Percentiles rank a stretch among this genome's conserved stretches.
Evolutionary conservation across 495 filamentous ascomycete genomes (phyloP).

Genomic region (Cercophora samala): DNA sequence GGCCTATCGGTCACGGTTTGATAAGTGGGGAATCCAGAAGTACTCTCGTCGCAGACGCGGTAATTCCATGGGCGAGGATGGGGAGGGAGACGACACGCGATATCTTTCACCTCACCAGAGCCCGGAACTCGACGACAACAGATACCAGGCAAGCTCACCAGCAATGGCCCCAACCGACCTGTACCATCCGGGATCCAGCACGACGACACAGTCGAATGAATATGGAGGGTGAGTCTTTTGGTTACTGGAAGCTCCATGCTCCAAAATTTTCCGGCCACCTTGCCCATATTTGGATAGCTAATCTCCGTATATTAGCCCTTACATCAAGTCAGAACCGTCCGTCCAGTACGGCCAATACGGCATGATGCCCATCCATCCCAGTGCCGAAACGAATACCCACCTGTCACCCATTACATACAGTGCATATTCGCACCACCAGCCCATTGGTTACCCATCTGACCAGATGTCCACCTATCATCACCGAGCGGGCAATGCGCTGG

Average conservation of each 20-base stretch:
- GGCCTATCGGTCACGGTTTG: slow-evolving; percentile 45
- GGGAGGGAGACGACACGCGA: slow-evolving; percentile 12
- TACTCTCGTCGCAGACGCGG: slow-evolving; percentile 40
- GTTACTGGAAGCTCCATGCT: neutral
- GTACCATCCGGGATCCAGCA: neutral
- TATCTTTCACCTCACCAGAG: slow-evolving; percentile 5
- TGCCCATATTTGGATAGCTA: neutral
- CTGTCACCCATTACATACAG: neutral
- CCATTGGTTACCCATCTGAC: neutral
- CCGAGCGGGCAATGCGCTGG: neutral
- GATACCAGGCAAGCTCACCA: neutral
- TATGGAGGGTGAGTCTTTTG: neutral
- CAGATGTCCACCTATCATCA: neutral
- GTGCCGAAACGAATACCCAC: neutral
- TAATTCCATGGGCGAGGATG: slow-evolving; percentile 12
- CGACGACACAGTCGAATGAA: neutral
- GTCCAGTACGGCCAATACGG: neutral
- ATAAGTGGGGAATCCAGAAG: slow-evolving; percentile 45
- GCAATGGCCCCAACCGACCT: neutral
- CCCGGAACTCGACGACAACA: slow-evolving; percentile 7
- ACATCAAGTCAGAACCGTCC: neutral
- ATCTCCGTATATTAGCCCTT: neutral
- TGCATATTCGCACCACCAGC: neutral
- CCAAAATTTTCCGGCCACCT: neutral
- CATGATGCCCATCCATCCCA: neutral